Evolutionary conservation across 73 alveolate species (phyloP).

Genomic region (Paramecium pentaurelia): DNA sequence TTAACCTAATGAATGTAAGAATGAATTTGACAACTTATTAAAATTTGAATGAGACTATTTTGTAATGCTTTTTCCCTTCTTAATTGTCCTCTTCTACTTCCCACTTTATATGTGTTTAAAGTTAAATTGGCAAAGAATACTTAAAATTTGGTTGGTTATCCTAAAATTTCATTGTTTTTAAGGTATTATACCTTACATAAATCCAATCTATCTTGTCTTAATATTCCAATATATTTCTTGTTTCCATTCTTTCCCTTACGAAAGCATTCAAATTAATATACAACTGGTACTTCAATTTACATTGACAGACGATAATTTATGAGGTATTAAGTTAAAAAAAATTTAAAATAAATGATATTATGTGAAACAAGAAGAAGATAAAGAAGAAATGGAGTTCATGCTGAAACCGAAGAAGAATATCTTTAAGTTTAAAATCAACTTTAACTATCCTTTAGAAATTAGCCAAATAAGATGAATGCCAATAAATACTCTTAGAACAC

Average conservation of each 20-base stretch:
- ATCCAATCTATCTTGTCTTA: not conserved
- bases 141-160: not conserved
- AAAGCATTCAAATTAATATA: not conserved
- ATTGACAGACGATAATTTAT: not conserved
- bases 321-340: not conserved
- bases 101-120: constrained; percentile 36
- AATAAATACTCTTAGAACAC: not conserved
- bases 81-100: constrained; percentile 7
- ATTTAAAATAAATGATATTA: not conserved
- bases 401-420: not conserved
- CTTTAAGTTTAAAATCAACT: not conserved
- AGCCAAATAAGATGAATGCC: not conserved
- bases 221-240: not conserved
- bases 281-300: not conserved
- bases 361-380: not conserved
- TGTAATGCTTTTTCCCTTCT: constrained; percentile 28
- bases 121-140: not conserved
- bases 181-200: not conserved
- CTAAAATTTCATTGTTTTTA: not conserved
- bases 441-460: not conserved
- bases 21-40: not conserved
- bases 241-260: not conserved
- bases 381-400: not conserved
- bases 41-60: constrained; percentile 15
- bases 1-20: not conserved